Evolutionary conservation across 495 filamentous ascomycete species (phyloP), one percentile per base, ranked within the genome.

Genomic region (Penicillium goetzii): DNA sequence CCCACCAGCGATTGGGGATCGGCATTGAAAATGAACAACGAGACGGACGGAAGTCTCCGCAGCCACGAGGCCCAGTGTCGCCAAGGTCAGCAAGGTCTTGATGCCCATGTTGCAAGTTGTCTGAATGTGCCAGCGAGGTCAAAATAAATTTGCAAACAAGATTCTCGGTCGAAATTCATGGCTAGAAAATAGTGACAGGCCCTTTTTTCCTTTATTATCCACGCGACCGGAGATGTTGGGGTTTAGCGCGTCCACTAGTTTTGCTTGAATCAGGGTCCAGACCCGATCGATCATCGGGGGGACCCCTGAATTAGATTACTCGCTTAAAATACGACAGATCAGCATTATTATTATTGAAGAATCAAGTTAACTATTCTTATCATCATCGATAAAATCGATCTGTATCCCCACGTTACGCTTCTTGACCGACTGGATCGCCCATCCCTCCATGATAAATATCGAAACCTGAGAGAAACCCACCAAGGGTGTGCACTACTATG

Each of bases 1-100:
- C 73, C 81, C 21, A 63, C 71, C 57, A 83, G 55, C 0, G 67
- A 54, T 58, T 80, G 73, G 2, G 59, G 30, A 60, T 81, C 77
- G 33, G 71, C 58, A 15, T 66, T 60, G 41, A 67, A 73, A n/a
- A 84, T 62, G 40, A 80, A 71, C 62, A 82, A 50, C 11, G 68
- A 68, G 51, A 75, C 69, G 40, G 40, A 77, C 71, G 21, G 63
- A 62, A 54, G 65, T 55, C 33, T 78, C 56, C 25, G 74, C 77
- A 26, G 70, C 59, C 34, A 61, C 73, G 52, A 78, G 62, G 8
- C 72, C 63, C 2, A 61, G 28, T 0, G 68, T 66, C n/a, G 60
- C 59, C 34, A 36, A 36, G 34, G 1, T 36, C 34, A 36, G 12
- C 34, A 36, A 14, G 34, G 34, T 36, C 34, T 36, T 36, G 12